Evolutionary conservation across 805 yeast genomes (phyloP).

Genomic region (Starmerella etchellsii): DNA sequence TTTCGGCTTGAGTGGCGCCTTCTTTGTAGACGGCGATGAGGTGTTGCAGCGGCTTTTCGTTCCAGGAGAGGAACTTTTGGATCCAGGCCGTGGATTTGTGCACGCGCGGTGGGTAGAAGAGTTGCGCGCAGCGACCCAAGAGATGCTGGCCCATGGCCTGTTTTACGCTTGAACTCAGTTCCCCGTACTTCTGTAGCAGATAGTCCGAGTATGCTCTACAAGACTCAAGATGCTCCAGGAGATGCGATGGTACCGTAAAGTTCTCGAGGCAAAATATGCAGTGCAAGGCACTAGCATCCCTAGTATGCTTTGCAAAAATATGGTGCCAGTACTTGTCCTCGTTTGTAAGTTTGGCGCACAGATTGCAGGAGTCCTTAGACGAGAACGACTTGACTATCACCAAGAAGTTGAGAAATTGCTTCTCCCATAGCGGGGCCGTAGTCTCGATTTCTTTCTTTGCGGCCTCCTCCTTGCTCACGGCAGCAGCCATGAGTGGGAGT

Average conservation of each 20-base stretch:
- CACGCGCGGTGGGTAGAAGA: background rate
- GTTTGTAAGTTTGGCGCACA: background rate
- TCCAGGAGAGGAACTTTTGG: background rate
- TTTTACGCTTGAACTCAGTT: background rate
- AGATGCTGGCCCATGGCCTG: background rate
- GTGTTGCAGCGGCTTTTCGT: background rate
- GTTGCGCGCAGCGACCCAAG: background rate
- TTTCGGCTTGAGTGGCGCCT: background rate
- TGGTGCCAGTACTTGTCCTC: background rate
- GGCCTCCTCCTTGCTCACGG: background rate
- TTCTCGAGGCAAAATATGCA: background rate
- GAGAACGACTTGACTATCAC: background rate
- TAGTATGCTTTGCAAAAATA: background rate
- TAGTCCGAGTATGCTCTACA: background rate
- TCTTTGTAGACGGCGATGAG: background rate
- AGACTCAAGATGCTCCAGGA: background rate
- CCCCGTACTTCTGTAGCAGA: background rate
- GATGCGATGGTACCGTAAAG: background rate
- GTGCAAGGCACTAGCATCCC: background rate
- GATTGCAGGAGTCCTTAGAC: background rate
- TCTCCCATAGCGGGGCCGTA: background rate
- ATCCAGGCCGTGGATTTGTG: constrained; percentile 1
- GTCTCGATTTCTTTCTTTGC: too few species aligned
- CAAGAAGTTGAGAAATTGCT: background rate
- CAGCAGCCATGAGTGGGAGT: background rate